Percentiles rank a stretch among this genome's conserved stretches.
Evolutionary conservation across 179 eudicot species (phyloP).

Genomic region (Silene coronaria): DNA sequence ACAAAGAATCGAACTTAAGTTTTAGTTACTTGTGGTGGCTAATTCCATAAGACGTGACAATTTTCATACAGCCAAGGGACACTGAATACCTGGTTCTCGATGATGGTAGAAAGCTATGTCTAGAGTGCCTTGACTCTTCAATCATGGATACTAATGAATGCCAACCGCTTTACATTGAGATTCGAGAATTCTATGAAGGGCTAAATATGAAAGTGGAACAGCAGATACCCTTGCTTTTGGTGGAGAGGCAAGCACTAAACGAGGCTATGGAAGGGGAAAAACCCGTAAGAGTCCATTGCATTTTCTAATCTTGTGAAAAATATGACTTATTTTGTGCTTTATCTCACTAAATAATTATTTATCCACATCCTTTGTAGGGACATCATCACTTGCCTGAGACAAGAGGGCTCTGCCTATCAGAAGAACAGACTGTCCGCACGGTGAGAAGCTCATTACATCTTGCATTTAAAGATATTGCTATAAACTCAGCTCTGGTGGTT

Average conservation of each 20-base stretch:
- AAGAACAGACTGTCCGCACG: slow-evolving; percentile 88
- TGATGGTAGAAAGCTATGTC: slow-evolving; percentile 92
- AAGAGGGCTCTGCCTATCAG: slow-evolving; percentile 97
- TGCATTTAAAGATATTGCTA: neutral
- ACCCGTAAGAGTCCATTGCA: slow-evolving; percentile 36
- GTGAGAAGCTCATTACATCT: slow-evolving; percentile 34
- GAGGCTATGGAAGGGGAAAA: slow-evolving; percentile 99
- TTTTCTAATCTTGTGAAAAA: neutral
- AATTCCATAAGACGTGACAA: neutral
- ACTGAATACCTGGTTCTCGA: slow-evolving; percentile 65
- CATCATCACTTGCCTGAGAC: slow-evolving; percentile 99
- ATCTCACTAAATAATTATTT: slow-evolving; percentile 1
- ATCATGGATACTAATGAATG: slow-evolving; percentile 97
- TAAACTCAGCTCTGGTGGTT: neutral
- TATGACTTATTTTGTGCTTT: neutral
- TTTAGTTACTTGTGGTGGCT: neutral
- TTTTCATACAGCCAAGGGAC: slow-evolving; percentile 60
- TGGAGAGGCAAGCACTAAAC: slow-evolving; percentile 90
- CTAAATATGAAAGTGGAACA: slow-evolving; percentile 91
- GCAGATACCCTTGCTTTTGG: slow-evolving; percentile 83
- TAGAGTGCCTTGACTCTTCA: slow-evolving; percentile 89
- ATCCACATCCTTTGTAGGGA: slow-evolving; percentile 44
- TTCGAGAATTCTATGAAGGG: slow-evolving; percentile 93
- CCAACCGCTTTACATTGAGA: slow-evolving; percentile 94
- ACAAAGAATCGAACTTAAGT: neutral